Evolutionary conservation across 805 yeast species (phyloP).

Genomic region (Suhomyces emberorum): DNA sequence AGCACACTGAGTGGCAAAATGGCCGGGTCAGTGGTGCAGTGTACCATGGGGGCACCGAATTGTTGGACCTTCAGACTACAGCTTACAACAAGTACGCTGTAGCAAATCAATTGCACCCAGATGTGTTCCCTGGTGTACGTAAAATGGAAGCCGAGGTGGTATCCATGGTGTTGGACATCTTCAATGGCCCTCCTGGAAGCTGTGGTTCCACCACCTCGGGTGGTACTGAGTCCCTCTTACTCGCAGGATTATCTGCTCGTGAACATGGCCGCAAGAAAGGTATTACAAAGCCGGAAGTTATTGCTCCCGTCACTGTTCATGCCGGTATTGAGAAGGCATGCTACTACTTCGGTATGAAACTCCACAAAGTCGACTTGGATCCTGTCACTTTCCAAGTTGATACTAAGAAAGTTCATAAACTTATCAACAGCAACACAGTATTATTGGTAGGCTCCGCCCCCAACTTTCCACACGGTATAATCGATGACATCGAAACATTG

Average conservation of each 20-base stretch:
- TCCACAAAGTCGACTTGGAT: conserved; percentile 77
- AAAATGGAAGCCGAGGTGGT: conserved; percentile 97
- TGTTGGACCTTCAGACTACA: conserved; percentile 67
- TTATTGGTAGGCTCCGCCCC: conserved; percentile 92
- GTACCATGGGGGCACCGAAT: conserved; percentile 88
- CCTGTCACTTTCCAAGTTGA: conserved; percentile 67
- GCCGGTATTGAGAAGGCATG: conserved; percentile 96
- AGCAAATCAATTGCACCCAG: conserved; percentile 95
- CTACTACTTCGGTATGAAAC: conserved; percentile 80
- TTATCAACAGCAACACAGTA: conserved; percentile 77
- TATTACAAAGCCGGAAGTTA: conserved; percentile 70
- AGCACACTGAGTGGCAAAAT: conserved; percentile 75
- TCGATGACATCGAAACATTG: conserved; percentile 79
- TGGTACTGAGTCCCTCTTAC: conserved; percentile 88
- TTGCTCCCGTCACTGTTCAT: conserved; percentile 87
- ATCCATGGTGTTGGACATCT: conserved; percentile 78
- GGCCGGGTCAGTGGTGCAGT: conserved; percentile 95
- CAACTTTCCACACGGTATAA: conserved; percentile 93
- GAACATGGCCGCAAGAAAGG: conserved; percentile 64
- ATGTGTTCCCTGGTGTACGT: conserved; percentile 92
- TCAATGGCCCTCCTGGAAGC: conserved; percentile 62
- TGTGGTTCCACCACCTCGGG: conserved; percentile 87
- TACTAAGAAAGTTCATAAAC: conserved; percentile 52
- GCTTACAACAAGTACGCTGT: conserved; percentile 78
- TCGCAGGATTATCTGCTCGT: conserved; percentile 87